Conservation (phyloP, 2,329 filamentous ascomycete genomes). For the Dothistroma septosporum region DNA sequence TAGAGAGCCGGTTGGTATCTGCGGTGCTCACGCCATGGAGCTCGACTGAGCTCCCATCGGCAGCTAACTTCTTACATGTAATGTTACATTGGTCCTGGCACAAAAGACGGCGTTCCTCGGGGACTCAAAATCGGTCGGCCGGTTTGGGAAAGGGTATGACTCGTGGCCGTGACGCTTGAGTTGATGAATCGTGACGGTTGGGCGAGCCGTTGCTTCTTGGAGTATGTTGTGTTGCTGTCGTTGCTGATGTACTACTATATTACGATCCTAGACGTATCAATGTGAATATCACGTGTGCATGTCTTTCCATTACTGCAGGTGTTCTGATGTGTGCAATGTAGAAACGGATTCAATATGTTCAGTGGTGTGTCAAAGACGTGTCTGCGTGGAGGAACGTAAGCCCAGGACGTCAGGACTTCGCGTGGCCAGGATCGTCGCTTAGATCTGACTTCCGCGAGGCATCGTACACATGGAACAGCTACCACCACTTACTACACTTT, state of each 20-base stretch:
- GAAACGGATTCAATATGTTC: no score
- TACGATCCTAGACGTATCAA: conserved; percentile 14
- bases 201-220: conserved; percentile 2
- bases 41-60: conserved; percentile 23
- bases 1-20: conserved; percentile 21
- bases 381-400: not conserved
- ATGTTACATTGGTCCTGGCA: conserved; percentile 8
- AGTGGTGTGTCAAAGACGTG: not conserved
- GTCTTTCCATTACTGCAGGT: not conserved
- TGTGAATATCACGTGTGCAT: not conserved
- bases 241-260: conserved; percentile 9
- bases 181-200: conserved; percentile 1
- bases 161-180: conserved; percentile 22
- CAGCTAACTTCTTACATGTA: conserved; percentile 6
- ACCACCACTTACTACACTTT: not conserved
- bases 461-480: not conserved
- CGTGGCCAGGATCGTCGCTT: not conserved
- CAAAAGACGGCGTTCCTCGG: conserved; percentile 7
- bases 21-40: conserved; percentile 34
- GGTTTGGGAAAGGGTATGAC: conserved; percentile 3
- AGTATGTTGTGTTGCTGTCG: conserved; percentile 3
- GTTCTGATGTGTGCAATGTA: not conserved
- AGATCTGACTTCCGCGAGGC: not conserved
- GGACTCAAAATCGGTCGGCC: conserved; percentile 7
- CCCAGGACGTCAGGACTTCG: not conserved